Evolutionary conservation across 1,139 yeast species (phyloP).

Genomic region (Taphrina deformans): DNA sequence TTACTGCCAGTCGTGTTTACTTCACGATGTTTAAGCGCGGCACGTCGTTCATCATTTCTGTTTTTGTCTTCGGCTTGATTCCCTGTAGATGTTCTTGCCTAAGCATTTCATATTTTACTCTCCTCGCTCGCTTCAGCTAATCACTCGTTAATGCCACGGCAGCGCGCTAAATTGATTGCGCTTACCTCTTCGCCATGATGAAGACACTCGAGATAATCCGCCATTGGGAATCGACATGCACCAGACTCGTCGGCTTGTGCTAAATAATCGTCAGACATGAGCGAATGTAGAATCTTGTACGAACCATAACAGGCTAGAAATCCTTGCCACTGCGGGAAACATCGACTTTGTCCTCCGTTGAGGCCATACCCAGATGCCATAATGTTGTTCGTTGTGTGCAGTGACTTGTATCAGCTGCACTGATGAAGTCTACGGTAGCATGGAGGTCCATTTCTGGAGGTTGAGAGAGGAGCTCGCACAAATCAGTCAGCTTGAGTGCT

Average conservation of each 20-base stretch:
- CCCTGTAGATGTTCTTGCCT: constrained; percentile 29
- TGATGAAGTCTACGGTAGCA: too few species aligned
- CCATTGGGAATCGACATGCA: constrained; percentile 49
- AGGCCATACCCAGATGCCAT: constrained; percentile 49
- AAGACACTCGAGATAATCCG: constrained; percentile 54
- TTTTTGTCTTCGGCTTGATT: constrained; percentile 25
- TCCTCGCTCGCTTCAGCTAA: constrained; percentile 19
- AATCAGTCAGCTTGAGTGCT: background rate
- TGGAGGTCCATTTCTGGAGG: too few species aligned
- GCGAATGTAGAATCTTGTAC: background rate
- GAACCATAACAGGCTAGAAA: constrained; percentile 19
- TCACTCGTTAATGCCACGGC: background rate
- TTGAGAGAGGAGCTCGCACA: background rate
- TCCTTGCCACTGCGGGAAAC: constrained; percentile 47
- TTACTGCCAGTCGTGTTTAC: too few species aligned
- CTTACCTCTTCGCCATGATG: constrained; percentile 52
- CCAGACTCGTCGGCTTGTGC: constrained; percentile 41
- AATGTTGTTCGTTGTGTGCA: too few species aligned
- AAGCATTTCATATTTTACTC: constrained; percentile 25
- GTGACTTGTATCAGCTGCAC: too few species aligned
- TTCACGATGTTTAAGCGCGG: constrained; percentile 28
- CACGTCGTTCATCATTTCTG: constrained; percentile 32
- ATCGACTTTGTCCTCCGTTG: constrained; percentile 53
- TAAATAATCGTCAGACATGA: background rate
- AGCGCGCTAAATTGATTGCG: background rate